phyloP scores from a whole-genome alignment of 2,329 filamentous ascomycete genomes.

The Clarireedia paspali region DNA sequence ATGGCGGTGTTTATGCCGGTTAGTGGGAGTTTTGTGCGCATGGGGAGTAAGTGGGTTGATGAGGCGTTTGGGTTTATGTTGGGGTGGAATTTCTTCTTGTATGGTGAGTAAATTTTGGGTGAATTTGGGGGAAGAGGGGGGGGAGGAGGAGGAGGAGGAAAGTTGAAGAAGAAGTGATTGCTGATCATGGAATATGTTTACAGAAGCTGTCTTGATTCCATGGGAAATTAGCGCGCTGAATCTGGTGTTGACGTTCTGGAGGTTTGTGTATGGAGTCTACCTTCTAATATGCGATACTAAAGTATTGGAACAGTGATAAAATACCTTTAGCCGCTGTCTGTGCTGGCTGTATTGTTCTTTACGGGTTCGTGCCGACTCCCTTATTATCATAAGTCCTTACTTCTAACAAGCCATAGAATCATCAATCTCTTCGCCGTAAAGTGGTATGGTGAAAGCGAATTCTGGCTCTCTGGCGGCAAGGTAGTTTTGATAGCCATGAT shows the following conservation, averaged over 20 bases:
- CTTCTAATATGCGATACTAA: background rate
- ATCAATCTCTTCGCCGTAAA: slow-evolving; percentile 60
- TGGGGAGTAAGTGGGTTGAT: slow-evolving; percentile 46
- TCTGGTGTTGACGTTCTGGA: slow-evolving; percentile 39
- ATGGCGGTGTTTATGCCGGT: slow-evolving; percentile 51
- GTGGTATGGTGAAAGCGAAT: slow-evolving; percentile 65
- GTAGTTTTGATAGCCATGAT: slow-evolving; percentile 39
- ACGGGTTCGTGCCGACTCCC: slow-evolving; percentile 37
- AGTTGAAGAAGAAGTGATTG: background rate
- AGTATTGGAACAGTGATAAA: slow-evolving; percentile 19
- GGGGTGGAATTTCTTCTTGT: slow-evolving; percentile 56
- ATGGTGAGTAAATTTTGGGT: slow-evolving; percentile 30
- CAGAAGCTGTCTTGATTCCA: slow-evolving; percentile 20
- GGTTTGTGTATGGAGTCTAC: background rate
- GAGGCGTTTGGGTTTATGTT: slow-evolving; percentile 46
- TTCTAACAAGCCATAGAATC: slow-evolving; percentile 29
- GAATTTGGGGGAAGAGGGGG: too few relatives aligned
- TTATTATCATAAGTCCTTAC: background rate
- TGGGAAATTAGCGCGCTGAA: slow-evolving; percentile 35
- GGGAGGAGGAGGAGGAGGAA: background rate
- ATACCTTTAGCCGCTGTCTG: slow-evolving; percentile 32
- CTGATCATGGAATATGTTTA: background rate
- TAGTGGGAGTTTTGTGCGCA: slow-evolving; percentile 45
- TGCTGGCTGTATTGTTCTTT: slow-evolving; percentile 32
- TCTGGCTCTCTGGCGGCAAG: slow-evolving; percentile 45